Conservation (phyloP, 208 protist species). For the Leishmania amazonensis region DNA sequence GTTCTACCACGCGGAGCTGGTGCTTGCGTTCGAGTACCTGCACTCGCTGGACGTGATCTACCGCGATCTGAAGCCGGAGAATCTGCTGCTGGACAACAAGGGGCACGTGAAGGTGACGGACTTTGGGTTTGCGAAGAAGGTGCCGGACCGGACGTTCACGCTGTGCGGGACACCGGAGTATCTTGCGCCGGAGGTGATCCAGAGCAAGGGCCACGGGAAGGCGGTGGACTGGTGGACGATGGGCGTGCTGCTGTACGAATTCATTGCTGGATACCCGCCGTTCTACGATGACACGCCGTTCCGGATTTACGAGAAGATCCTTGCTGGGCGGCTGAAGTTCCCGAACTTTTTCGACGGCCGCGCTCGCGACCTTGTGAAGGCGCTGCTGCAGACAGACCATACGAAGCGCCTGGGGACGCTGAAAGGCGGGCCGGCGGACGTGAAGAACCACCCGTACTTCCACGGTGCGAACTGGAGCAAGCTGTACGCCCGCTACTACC, state of each 20-base stretch:
- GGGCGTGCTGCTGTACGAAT: conserved; percentile 96
- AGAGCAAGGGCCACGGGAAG: conserved; percentile 93
- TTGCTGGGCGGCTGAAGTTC: conserved; percentile 80
- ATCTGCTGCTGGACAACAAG: conserved; percentile 85
- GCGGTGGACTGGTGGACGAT: conserved; percentile 98
- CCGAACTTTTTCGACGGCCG: conserved; percentile 85
- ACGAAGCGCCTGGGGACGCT: conserved; percentile 90
- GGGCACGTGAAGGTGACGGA: conserved; percentile 89
- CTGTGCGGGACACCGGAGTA: conserved; percentile 91
- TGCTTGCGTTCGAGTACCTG: conserved; percentile 91
- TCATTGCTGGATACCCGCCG: conserved; percentile 92
- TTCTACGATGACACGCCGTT: conserved; percentile 93
- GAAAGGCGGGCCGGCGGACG: conserved; percentile 90
- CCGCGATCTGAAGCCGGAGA: conserved; percentile 93
- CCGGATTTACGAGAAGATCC: conserved; percentile 91
- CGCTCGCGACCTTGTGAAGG: conserved; percentile 82
- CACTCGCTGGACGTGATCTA: conserved; percentile 93
- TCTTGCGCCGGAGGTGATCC: conserved; percentile 94
- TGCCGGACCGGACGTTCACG: conserved; percentile 82
- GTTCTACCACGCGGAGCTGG: conserved; percentile 94
- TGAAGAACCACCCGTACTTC: conserved; percentile 97
- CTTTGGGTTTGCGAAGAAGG: conserved; percentile 89
- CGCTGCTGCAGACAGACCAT: conserved; percentile 88
- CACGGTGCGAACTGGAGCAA: conserved; percentile 93
- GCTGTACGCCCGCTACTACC: conserved; percentile 78